Base-by-base conservation (phyloP, 2,329 filamentous ascomycete genomes). In the Ascochyta koolunga region DNA sequence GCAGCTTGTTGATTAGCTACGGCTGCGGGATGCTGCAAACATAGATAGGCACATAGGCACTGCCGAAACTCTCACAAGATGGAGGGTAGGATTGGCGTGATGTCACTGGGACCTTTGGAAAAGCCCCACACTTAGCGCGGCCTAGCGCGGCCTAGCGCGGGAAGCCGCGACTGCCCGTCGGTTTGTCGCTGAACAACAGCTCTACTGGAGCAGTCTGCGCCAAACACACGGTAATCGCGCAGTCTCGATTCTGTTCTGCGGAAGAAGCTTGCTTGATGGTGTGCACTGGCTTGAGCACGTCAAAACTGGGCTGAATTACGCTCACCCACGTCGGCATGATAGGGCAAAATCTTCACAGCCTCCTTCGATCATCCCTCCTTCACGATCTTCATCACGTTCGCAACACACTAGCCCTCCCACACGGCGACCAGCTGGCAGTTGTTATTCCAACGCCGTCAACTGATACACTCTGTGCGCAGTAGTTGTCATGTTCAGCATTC, bases 261-360 rank as follows among this genome's bases (percentile, higher is more conserved):
- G 18, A 18, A 32, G 19, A 46, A 19, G 19, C 25, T 31, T 46
- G 36, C 41, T 46, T 39, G 41, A 36, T 51, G 27, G 41, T 40
- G 42, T 41, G 49, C 42, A 45, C n/a, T 40, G 45, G 51, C 40
- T 45, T 32, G 21, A 50, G 45, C 51, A 54, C 51, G 51, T 54
- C 51, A 54, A 45, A 41, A 1, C 19, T 45, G 36, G 51, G 45
- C 45, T 41, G 35, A 37, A 54, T 54, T 33, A 40, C 51, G 51
- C 45, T 54, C 31, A 22, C 45, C 11, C 7, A 18, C 19, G 19
- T 24, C 24, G 22, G 18, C 22, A 15, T 50, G 45, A 54, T 50
- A 54, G 51, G 51, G 6, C 19, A 35, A 22, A 40, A 15, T 36
- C 35, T 36, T 45, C 10, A 18, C 40, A 27, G 35, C 41, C 19